A percentile compares a stretch with the other conserved stretches of the same genome.
These are phyloP conservation scores for Taxawa tesnikishii DNA, from an alignment of 2,329 filamentous ascomycete species.

Conservation along the genomic window DNA sequence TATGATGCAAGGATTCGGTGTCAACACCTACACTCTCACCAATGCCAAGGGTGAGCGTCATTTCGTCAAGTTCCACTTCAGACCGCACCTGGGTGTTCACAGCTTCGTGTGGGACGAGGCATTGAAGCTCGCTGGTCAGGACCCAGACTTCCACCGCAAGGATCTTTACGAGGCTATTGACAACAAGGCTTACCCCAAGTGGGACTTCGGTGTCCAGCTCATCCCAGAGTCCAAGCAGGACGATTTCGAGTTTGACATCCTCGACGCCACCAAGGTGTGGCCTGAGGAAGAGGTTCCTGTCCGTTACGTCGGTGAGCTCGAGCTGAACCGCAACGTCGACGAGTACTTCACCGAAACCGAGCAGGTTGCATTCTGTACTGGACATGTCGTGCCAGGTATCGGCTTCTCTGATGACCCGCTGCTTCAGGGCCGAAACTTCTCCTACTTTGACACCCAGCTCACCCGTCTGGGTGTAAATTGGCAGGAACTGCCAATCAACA, in stretches of 20 bases:
- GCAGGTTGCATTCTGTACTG: conserved; percentile 72
- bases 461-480: conserved; percentile 61
- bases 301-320: conserved; percentile 65
- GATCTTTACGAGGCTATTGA: conserved; percentile 66
- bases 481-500: conserved; percentile 67
- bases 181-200: conserved; percentile 57
- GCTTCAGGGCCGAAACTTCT: conserved; percentile 59
- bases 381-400: conserved; percentile 67
- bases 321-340: conserved; percentile 68
- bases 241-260: conserved; percentile 73
- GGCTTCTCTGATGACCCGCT: conserved; percentile 67
- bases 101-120: conserved; percentile 72
- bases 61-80: conserved; percentile 72
- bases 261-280: conserved; percentile 80
- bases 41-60: conserved; percentile 56
- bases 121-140: conserved; percentile 59
- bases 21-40: conserved; percentile 62
- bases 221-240: conserved; percentile 60
- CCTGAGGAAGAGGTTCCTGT: conserved; percentile 66
- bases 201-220: conserved; percentile 73
- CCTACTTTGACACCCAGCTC: conserved; percentile 56
- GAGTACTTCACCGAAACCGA: conserved; percentile 77
- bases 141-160: conserved; percentile 73
- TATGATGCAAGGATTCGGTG: conserved; percentile 80
- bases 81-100: conserved; percentile 61